Base-by-base conservation (phyloP, 2,329 filamentous ascomycete genomes). In the Penicillium capsulatum region DNA sequence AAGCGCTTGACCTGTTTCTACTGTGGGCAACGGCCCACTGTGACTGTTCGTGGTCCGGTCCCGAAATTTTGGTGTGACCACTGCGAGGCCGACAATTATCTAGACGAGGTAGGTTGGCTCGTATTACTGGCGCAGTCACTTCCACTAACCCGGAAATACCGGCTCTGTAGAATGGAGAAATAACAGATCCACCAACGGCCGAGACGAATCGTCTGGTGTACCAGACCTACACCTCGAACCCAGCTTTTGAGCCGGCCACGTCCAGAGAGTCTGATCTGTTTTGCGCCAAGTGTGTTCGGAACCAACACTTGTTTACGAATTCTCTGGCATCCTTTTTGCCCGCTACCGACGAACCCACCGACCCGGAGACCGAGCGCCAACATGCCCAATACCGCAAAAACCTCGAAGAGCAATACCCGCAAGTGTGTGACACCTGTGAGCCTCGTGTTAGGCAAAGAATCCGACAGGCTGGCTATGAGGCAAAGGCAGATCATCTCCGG, bases 31-130 rank as follows among this genome's bases (percentile, higher is more conserved):
- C 79, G 77, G 53, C 84, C 84, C 22, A 71, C 73, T 22, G 72
- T 78, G 40, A 71, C 66, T 48, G 81, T 77, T 54, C 75, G 80
- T 53, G 76, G 77, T 19, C 59, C 61, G 36, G 72, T 79, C 40
- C 75, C 73, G 60, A 75, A 80, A 56, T 95, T 90, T 67, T 72
- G 81, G 31, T 95, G 89, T 66, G 68, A 76, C 14, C 71, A 77
- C 45, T 98, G 92, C 71, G 86, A 92, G 55, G 86, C 90, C 13
- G 81, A 83, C 43, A 98, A 97, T 65, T 86, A 87, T 68, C 73
- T 96, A 20, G 92, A 98, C 61, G 76, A 91, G 71, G 89, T 92
- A 69, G 44, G 38, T 20, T 28, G n/a, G n/a, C n/a, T n/a, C n/a
- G n/a, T n/a, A n/a, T n/a, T n/a, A n/a, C n/a, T n/a, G n/a, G n/a